Percentiles rank a stretch among this genome's conserved stretches.
phyloP scores from a whole-genome alignment of 1,284 basidiomycete species.

The Malassezia restricta region DNA sequence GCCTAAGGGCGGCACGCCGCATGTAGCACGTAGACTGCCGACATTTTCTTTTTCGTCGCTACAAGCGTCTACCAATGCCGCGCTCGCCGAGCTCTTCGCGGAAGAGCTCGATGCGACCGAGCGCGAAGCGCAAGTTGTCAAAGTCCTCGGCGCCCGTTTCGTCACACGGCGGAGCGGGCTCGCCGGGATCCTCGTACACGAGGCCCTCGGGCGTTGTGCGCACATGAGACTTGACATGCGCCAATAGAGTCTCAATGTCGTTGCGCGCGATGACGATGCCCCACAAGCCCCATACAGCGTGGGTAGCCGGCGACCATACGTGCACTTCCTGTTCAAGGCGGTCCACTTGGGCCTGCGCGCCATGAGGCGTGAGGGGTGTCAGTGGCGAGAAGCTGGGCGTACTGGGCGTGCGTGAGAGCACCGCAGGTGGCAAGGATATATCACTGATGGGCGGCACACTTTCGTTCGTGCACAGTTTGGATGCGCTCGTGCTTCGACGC shows the following conservation, averaged over 20 bases:
- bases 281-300: constrained; percentile 44
- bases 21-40: no score
- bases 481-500: constrained; percentile 2
- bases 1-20: not conserved
- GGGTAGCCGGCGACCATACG: constrained; percentile 35
- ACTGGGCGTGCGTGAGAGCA: not conserved
- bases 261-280: constrained; percentile 39
- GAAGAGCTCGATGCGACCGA: constrained; percentile 39
- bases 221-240: constrained; percentile 15
- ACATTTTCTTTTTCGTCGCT: no score
- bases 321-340: constrained; percentile 36
- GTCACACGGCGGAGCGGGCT: not conserved
- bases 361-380: constrained; percentile 18
- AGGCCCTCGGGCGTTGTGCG: not conserved
- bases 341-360: constrained; percentile 27
- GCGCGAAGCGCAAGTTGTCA: constrained; percentile 37
- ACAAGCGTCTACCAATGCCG: not conserved
- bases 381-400: not conserved
- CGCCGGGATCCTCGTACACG: not conserved
- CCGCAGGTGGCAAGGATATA: constrained; percentile 23
- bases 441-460: constrained; percentile 18
- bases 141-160: constrained; percentile 28
- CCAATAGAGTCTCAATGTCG: constrained; percentile 25
- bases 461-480: constrained; percentile 16
- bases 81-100: constrained; percentile 23